Evolutionary conservation across 306 rosid species (phyloP).

Genomic region (Nissolia schottii): DNA sequence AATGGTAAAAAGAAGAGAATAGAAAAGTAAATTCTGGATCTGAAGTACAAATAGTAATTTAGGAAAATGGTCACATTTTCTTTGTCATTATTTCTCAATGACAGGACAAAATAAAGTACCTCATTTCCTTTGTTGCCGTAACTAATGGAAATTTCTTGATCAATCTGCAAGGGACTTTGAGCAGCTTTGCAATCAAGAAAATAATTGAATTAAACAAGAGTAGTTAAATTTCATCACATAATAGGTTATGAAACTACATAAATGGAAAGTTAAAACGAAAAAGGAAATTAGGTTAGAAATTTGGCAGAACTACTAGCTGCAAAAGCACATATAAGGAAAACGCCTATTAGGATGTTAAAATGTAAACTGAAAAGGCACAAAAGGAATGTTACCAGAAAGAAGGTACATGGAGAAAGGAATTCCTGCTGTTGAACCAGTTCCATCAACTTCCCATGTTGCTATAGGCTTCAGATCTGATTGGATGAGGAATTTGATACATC

Average conservation of each 20-base stretch:
- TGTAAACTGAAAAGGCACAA: constrained; percentile 11
- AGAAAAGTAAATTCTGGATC: background rate
- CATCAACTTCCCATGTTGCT: constrained; percentile 97
- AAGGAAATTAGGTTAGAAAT: background rate
- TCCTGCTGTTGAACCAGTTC: constrained; percentile 58
- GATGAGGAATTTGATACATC: constrained; percentile 18
- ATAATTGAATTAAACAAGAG: constrained; percentile 19
- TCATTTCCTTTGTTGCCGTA: constrained; percentile 93
- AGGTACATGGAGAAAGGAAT: constrained; percentile 90
- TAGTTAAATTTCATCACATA: constrained; percentile 6
- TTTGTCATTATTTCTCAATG: background rate
- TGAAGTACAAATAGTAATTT: constrained; percentile 4
- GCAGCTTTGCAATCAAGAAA: constrained; percentile 50
- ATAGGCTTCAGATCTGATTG: constrained; percentile 71
- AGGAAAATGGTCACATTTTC: background rate
- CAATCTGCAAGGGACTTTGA: constrained; percentile 46
- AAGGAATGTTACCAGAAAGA: constrained; percentile 58
- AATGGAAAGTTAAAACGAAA: background rate
- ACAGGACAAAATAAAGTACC: constrained; percentile 43
- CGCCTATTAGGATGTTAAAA: constrained; percentile 7
- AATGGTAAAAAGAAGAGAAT: background rate
- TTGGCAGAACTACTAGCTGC: background rate
- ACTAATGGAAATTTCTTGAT: constrained; percentile 74
- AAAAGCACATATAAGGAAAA: background rate
- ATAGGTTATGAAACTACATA: constrained; percentile 10